Evolutionary conservation across 2,329 filamentous ascomycete genomes (phyloP).

Genomic region (Penicillium olsonii): DNA sequence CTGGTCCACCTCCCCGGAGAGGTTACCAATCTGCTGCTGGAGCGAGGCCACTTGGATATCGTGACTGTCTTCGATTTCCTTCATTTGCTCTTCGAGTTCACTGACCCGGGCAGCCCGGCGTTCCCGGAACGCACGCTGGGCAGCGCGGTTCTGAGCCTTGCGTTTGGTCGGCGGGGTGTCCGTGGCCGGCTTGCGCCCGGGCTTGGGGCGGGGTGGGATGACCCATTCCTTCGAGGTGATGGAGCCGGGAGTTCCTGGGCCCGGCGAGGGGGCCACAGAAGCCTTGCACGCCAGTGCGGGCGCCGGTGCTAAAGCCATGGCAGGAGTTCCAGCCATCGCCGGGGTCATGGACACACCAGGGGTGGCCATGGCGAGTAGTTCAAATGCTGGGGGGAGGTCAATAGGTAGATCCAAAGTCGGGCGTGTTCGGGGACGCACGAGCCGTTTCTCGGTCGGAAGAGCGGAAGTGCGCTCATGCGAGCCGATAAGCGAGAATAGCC

Average conservation of each 20-base stretch:
- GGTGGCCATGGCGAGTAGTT: constrained; percentile 38
- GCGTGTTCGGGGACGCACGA: constrained; percentile 26
- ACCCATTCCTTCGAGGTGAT: constrained; percentile 86
- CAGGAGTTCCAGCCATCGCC: constrained; percentile 35
- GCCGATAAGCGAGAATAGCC: constrained; percentile 32
- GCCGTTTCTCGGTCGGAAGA: constrained; percentile 37
- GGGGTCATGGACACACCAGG: constrained; percentile 40
- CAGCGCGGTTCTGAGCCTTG: constrained; percentile 90
- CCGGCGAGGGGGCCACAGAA: constrained; percentile 40
- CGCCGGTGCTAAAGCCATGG: constrained; percentile 34
- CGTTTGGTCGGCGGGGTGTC: constrained; percentile 91
- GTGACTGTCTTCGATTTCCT: constrained; percentile 50
- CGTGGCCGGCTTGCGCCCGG: constrained; percentile 88
- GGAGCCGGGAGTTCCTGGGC: constrained; percentile 44
- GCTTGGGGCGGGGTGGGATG: constrained; percentile 80
- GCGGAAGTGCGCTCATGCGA: constrained; percentile 37
- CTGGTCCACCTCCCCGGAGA: constrained; percentile 68
- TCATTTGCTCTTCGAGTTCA: constrained; percentile 58
- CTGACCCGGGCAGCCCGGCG: constrained; percentile 81
- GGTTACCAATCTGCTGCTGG: constrained; percentile 53
- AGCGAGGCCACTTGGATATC: constrained; percentile 52
- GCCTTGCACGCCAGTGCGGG: constrained; percentile 42
- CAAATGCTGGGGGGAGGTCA: constrained; percentile 25
- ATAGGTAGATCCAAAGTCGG: constrained; percentile 20
- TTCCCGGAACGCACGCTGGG: constrained; percentile 87